Evolutionary conservation across 192 early-diverging fungal species (phyloP), one percentile per base, ranked within the genome.

Genomic region (Gigaspora rosea): DNA sequence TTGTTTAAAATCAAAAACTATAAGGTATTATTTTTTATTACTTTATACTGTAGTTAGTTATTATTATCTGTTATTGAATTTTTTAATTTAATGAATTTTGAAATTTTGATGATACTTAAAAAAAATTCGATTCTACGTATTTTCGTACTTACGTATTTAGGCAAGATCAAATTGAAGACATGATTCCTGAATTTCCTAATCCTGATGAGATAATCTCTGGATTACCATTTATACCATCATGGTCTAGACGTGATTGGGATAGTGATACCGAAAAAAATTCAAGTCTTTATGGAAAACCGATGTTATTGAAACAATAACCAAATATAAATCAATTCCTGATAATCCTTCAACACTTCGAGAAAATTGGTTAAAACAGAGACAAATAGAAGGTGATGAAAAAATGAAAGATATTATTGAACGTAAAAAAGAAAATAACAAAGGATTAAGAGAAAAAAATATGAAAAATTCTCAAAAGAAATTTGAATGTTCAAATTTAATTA

Each of bases 21-120:
- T 73, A 35, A 73, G 71, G 71, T 73, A 41, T 22, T 18, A 6
- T n/a, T n/a, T n/a, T n/a, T n/a, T n/a, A n/a, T n/a, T n/a, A n/a
- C n/a, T n/a, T n/a, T 4, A 52, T 20, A 50, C 1, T 50, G 0
- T 27, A 27, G 4, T 15, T 8, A 13, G n/a, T n/a, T n/a, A n/a
- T n/a, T n/a, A n/a, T n/a, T n/a, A 9, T 27, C 13, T 33, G 51
- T 35, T 69, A 22, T 51, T 27, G 27, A 22, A 8, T n/a, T 22
- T 51, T 7, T 50, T 4, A 3, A 20, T 15, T 48, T 67, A 48
- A 9, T 41, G 4, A n/a, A 9, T 48, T 11, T 13, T 22, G 32
- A 49, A 32, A 27, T n/a, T n/a, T n/a, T n/a, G n/a, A n/a, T n/a
- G 27, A 27, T 27, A 27, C 27, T 27, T 27, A 27, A 27, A 27